These are phyloP conservation scores for Irpex sp. DNA, from an alignment of 1,284 basidiomycete species.

Conservation along the genomic window DNA sequence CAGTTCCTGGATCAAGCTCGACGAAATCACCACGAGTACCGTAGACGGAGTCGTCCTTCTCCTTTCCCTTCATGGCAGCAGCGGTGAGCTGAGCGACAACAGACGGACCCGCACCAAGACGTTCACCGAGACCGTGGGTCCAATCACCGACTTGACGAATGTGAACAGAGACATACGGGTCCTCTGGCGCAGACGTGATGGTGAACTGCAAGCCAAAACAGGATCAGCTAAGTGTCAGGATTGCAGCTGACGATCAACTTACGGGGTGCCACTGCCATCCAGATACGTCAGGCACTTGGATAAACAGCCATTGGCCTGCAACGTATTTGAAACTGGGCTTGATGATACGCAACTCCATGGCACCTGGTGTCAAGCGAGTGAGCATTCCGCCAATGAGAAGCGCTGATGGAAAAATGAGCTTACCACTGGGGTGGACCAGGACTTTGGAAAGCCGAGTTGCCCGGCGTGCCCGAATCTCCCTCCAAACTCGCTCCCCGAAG, in stretches of 20 bases:
- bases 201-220: conserved; percentile 59
- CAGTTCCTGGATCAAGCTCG: conserved; percentile 57
- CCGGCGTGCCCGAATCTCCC: conserved; percentile 74
- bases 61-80: conserved; percentile 69
- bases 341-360: conserved; percentile 86
- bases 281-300: conserved; percentile 83
- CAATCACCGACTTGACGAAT: conserved; percentile 91
- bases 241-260: conserved; percentile 24
- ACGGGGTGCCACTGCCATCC: conserved; percentile 90
- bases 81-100: conserved; percentile 73
- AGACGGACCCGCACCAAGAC: conserved; percentile 75
- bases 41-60: conserved; percentile 47
- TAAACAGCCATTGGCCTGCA: conserved; percentile 88
- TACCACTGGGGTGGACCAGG: conserved; percentile 77
- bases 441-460: conserved; percentile 78
- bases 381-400: conserved; percentile 6
- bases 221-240: conserved; percentile 7
- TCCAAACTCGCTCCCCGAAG: conserved; percentile 78
- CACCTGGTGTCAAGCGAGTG: conserved; percentile 41
- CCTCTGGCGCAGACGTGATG: conserved; percentile 89
- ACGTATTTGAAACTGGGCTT: conserved; percentile 89
- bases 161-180: conserved; percentile 85
- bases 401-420: conserved; percentile 20
- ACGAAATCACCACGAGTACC: conserved; percentile 71
- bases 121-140: conserved; percentile 76